Percentiles rank a stretch among this genome's conserved stretches.
phyloP scores from a whole-genome alignment of 83 land plant species.

The Picea abies region DNA sequence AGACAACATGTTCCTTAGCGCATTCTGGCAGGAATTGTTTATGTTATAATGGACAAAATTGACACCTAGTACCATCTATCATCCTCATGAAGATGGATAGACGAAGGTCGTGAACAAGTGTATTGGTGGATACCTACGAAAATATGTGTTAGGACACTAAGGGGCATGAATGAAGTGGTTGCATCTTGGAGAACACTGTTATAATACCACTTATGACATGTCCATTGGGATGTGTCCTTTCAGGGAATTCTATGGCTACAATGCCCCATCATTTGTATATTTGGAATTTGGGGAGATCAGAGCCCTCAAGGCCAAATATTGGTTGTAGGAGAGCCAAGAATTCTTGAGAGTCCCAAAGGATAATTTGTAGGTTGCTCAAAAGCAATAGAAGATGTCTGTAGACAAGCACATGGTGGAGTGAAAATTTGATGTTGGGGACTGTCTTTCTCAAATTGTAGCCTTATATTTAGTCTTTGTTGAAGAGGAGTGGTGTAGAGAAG shows the following conservation, averaged over 20 bases:
- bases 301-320: background rate
- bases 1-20: too few relatives aligned
- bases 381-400: background rate
- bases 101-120: background rate
- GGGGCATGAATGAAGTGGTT: too few relatives aligned
- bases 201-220: too few relatives aligned
- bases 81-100: too few relatives aligned
- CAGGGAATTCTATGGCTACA: too few relatives aligned
- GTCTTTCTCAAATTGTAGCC: background rate
- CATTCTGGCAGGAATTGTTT: too few relatives aligned
- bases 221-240: too few relatives aligned
- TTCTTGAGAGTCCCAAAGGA: background rate
- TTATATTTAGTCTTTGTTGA: background rate
- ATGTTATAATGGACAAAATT: too few relatives aligned
- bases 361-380: background rate
- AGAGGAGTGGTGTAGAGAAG: background rate
- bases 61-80: background rate
- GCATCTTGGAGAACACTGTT: too few relatives aligned
- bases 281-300: too few relatives aligned
- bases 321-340: slow-evolving; percentile 1
- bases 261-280: too few relatives aligned
- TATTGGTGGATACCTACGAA: slow-evolving; percentile 17
- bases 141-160: background rate
- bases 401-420: background rate
- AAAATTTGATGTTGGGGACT: background rate